Conservation (phyloP, 1,139 yeast genomes). For the Yamadazyma conglobata region DNA sequence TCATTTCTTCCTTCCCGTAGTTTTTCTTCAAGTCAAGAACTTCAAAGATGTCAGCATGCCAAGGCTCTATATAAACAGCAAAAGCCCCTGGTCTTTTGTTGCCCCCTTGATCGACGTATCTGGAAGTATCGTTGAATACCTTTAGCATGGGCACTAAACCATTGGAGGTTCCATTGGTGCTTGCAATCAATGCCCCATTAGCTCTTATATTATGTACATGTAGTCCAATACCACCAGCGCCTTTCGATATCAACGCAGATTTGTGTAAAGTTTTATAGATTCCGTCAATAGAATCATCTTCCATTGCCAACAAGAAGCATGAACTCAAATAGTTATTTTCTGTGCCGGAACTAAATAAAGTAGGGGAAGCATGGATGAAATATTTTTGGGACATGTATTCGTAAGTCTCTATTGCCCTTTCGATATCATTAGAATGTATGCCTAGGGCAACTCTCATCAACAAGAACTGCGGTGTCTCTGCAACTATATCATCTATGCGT, state of each 20-base stretch:
- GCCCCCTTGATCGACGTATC: constrained; percentile 63
- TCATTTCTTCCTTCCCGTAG: constrained; percentile 54
- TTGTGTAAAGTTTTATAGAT: constrained; percentile 53
- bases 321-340: constrained; percentile 48
- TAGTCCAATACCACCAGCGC: constrained; percentile 59
- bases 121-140: constrained; percentile 57
- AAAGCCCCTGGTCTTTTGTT: constrained; percentile 63
- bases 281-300: constrained; percentile 58
- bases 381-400: constrained; percentile 48
- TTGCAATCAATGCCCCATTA: constrained; percentile 48
- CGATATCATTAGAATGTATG: constrained; percentile 42
- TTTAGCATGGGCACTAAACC: constrained; percentile 59
- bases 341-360: constrained; percentile 53
- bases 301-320: constrained; percentile 55
- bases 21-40: constrained; percentile 51
- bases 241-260: constrained; percentile 54
- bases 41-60: constrained; percentile 58
- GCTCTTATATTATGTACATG: constrained; percentile 54
- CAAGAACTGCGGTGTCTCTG: constrained; percentile 52
- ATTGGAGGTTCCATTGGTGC: constrained; percentile 53
- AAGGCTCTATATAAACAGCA: constrained; percentile 58
- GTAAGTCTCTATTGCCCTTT: constrained; percentile 45
- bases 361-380: constrained; percentile 56
- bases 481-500: constrained; percentile 27
- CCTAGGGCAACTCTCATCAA: constrained; percentile 53